Percentiles rank a stretch among this genome's conserved stretches.
phyloP scores from a whole-genome alignment of 257 asterid species.

The Leonotis leonurus region DNA sequence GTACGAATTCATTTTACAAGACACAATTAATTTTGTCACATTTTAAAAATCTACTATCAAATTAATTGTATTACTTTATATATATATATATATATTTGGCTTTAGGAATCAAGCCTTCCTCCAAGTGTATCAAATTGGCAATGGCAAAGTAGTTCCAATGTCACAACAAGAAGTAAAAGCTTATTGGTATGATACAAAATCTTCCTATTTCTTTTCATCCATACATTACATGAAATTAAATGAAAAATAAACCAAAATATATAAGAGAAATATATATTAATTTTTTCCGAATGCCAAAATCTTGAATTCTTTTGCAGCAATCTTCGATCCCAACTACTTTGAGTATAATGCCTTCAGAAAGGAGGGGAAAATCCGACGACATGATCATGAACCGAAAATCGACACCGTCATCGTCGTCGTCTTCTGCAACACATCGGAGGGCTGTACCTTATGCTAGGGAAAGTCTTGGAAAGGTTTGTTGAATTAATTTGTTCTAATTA shows the following conservation, averaged over 20 bases:
- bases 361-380: conserved; percentile 41
- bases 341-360: conserved; percentile 19
- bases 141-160: conserved; percentile 28
- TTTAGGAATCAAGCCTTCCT: conserved; percentile 79
- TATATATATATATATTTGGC: too few relatives aligned
- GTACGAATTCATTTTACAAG: conserved; percentile 16
- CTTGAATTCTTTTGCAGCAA: conserved; percentile 5
- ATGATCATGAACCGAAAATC: conserved; percentile 56
- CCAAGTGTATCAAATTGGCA: conserved; percentile 36
- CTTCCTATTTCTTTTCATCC: not conserved
- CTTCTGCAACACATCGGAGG: conserved; percentile 42
- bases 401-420: conserved; percentile 41
- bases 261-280: too few relatives aligned
- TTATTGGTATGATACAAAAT: conserved; percentile 24
- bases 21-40: too few relatives aligned
- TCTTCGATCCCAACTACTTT: not conserved
- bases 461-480: conserved; percentile 60
- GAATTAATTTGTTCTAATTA: not conserved
- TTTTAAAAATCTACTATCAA: too few relatives aligned
- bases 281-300: not conserved
- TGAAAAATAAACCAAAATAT: not conserved
- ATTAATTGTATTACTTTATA: too few relatives aligned
- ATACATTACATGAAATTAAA: not conserved
- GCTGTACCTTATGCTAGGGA: conserved; percentile 61
- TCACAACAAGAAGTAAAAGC: conserved; percentile 78